Percentiles rank a stretch among this genome's conserved stretches.
phyloP scores from a whole-genome alignment of 1,284 basidiomycete species.

The Moniliophthora roreri region DNA sequence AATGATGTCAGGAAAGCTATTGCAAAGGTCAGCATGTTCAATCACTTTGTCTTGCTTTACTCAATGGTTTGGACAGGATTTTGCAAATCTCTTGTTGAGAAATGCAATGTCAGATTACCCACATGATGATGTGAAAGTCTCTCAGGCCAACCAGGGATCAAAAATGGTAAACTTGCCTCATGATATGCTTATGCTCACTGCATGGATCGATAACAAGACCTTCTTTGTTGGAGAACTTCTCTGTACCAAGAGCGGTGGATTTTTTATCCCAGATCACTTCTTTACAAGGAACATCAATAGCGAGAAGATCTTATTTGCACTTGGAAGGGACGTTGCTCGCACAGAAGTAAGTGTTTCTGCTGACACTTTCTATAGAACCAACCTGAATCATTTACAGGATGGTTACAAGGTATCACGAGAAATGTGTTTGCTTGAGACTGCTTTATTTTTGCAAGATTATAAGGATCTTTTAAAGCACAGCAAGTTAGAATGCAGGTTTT shows the following conservation, averaged over 20 bases:
- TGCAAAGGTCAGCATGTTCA: constrained; percentile 17
- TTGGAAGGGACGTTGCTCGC: not conserved
- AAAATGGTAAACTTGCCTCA: not conserved
- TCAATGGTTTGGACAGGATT: constrained; percentile 21
- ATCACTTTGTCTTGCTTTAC: not conserved
- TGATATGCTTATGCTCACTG: not conserved
- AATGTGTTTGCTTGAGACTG: too few species aligned
- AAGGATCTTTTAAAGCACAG: too few species aligned
- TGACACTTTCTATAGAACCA: too few species aligned
- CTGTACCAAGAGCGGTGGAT: not conserved
- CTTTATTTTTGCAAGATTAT: too few species aligned
- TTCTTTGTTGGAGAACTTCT: not conserved
- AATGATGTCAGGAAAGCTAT: constrained; percentile 24
- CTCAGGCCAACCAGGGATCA: too few species aligned
- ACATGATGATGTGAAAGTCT: constrained; percentile 16
- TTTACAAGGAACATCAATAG: not conserved
- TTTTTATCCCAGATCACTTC: not conserved
- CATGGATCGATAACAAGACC: not conserved
- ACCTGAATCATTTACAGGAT: too few species aligned
- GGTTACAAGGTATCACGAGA: too few species aligned
- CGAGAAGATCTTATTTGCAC: not conserved
- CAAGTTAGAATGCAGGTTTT: too few species aligned
- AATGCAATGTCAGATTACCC: constrained; percentile 27
- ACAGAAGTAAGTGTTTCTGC: too few species aligned
- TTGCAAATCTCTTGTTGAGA: constrained; percentile 24